A percentile compares a stretch with the other conserved stretches of the same genome.
Conservation (phyloP, 345 rosid species). For the Linum lewisii region DNA sequence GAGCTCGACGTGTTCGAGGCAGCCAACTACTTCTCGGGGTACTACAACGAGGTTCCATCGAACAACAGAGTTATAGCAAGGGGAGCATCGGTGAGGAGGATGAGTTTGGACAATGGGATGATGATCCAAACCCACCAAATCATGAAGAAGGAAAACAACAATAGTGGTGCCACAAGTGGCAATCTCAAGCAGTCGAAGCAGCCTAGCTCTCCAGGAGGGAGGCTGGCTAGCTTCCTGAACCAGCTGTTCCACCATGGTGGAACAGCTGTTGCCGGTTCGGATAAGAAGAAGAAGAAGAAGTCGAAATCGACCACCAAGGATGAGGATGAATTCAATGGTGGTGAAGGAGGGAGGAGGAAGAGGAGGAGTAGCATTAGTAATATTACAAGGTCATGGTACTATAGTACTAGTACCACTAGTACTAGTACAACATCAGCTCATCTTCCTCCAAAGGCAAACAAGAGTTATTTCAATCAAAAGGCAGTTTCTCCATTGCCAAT, state of each 20-base stretch:
- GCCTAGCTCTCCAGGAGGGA: slow-evolving; percentile 89
- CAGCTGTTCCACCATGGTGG: slow-evolving; percentile 55
- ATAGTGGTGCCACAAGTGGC: slow-evolving; percentile 27
- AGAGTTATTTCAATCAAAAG: slow-evolving; percentile 46
- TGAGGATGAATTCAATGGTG: slow-evolving; percentile 58
- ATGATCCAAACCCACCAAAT: slow-evolving; percentile 23
- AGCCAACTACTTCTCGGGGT: slow-evolving; percentile 66
- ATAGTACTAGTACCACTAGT: slow-evolving; percentile 9
- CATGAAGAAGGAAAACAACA: slow-evolving; percentile 4
- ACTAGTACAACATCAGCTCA: slow-evolving; percentile 29
- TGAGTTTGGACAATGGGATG: slow-evolving; percentile 57
- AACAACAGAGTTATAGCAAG: slow-evolving; percentile 33
- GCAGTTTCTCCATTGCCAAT: slow-evolving; percentile 25
- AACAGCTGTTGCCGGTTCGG: slow-evolving; percentile 28
- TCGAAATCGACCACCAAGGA: slow-evolving; percentile 28
- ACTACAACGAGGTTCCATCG: slow-evolving; percentile 35
- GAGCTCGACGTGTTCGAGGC: slow-evolving; percentile 97
- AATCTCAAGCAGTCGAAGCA: slow-evolving; percentile 65
- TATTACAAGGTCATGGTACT: slow-evolving; percentile 54
- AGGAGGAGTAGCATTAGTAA: slow-evolving; percentile 89
- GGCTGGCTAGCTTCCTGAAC: slow-evolving; percentile 82
- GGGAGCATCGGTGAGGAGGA: slow-evolving; percentile 42
- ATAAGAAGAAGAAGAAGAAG: slow-evolving; percentile 55
- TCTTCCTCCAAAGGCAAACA: slow-evolving; percentile 42
- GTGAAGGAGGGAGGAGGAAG: slow-evolving; percentile 35